Percentiles rank a stretch among this genome's conserved stretches.
These are phyloP conservation scores for Basipetospora chlamydospora DNA, from an alignment of 2,329 filamentous ascomycete species.

Conservation along the genomic window DNA sequence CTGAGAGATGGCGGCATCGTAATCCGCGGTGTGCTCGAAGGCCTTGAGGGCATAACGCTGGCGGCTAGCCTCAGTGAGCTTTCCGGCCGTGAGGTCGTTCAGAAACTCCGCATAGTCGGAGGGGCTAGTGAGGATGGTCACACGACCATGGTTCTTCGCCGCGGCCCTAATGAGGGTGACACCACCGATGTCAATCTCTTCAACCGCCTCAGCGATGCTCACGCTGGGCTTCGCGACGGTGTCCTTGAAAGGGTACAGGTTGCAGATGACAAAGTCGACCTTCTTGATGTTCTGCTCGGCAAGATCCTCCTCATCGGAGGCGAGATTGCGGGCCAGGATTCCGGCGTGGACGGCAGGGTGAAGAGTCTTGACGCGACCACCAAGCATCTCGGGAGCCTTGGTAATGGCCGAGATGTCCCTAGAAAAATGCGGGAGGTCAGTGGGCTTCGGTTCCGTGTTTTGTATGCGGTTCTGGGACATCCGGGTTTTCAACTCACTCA, in stretches of 20 bases:
- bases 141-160: slow-evolving; percentile 92
- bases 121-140: slow-evolving; percentile 92
- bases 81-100: slow-evolving; percentile 73
- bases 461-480: too few relatives aligned
- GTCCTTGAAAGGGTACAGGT: slow-evolving; percentile 98
- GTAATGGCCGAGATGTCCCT: slow-evolving; percentile 97
- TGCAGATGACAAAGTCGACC: slow-evolving; percentile 94
- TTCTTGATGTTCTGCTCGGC: slow-evolving; percentile 90
- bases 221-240: slow-evolving; percentile 95
- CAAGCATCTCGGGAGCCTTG: slow-evolving; percentile 91
- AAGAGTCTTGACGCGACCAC: slow-evolving; percentile 74
- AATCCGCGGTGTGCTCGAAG: slow-evolving; percentile 95
- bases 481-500: slow-evolving; percentile 72
- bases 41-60: slow-evolving; percentile 91
- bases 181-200: slow-evolving; percentile 97
- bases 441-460: not conserved
- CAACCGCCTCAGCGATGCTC: slow-evolving; percentile 88
- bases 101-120: slow-evolving; percentile 89
- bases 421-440: slow-evolving; percentile 5
- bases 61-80: slow-evolving; percentile 71
- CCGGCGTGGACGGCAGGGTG: slow-evolving; percentile 84
- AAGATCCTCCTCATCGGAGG: slow-evolving; percentile 92
- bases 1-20: slow-evolving; percentile 84
- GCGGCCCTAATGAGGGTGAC: slow-evolving; percentile 93
- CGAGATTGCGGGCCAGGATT: slow-evolving; percentile 87